Conservation (phyloP, 768 basidiomycete genomes). For the Piloderma croceum region DNA sequence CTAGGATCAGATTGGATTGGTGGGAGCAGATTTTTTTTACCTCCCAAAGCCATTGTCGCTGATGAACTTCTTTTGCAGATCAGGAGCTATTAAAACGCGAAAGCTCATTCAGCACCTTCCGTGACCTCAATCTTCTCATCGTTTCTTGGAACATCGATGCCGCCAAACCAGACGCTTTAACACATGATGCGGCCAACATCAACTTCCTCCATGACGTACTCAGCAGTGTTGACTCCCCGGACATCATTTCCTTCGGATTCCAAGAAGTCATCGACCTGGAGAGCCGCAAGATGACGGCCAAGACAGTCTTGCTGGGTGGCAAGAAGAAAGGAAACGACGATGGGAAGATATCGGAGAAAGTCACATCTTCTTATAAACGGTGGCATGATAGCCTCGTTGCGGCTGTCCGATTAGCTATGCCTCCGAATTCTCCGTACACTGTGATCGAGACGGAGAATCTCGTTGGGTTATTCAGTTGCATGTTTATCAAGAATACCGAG, state of each 20-base stretch:
- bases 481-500: constrained; percentile 69
- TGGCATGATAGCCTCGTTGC: constrained; percentile 80
- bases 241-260: constrained; percentile 90
- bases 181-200: constrained; percentile 61
- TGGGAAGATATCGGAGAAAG: constrained; percentile 63
- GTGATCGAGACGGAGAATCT: constrained; percentile 83
- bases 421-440: constrained; percentile 67
- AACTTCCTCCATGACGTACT: constrained; percentile 79
- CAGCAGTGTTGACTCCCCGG: constrained; percentile 65
- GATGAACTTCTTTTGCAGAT: constrained; percentile 39
- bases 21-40: constrained; percentile 33
- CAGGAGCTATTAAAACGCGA: constrained; percentile 72
- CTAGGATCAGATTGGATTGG: constrained; percentile 83
- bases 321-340: constrained; percentile 62
- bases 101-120: constrained; percentile 70
- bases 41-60: background rate
- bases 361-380: constrained; percentile 79
- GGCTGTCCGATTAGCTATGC: constrained; percentile 72
- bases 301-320: constrained; percentile 76
- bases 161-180: constrained; percentile 71
- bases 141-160: constrained; percentile 94
- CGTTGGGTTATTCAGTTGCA: constrained; percentile 74
- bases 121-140: constrained; percentile 70
- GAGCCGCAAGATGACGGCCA: constrained; percentile 85
- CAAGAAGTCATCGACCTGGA: constrained; percentile 98